Evolutionary conservation across 768 basidiomycete species (phyloP), one percentile per base, ranked within the genome.

Genomic region (Agrocybe pediades): DNA sequence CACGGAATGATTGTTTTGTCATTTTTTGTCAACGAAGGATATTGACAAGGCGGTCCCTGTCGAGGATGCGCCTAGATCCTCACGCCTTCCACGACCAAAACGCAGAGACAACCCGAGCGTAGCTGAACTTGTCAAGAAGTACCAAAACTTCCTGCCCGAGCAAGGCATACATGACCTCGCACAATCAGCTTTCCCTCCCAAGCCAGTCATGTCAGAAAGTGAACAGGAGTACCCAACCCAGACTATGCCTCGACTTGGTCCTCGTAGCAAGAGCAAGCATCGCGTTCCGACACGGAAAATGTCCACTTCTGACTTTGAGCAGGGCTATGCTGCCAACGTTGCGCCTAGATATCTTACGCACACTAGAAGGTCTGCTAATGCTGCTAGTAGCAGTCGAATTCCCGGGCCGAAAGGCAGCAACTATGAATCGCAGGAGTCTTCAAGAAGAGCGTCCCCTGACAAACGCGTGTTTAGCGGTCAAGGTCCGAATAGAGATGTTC

Each of bases 241-340:
- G 19, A 7, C 47, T n/a, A 66, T 69, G 29, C 50, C 70, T 24
- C 71, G 66, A 30, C 68, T 68, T 51, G 80, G 78, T 16, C 64
- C 73, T 17, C 79, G 84, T 30, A 77, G 65, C 57, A 82, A 77
- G 58, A 75, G 74, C 27, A 77, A 81, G 53, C 82, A 84, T 61
- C 80, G 77, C 33, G 60, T 76, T 42, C 69, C 79, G 40, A 62
- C 71, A 13, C 80, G 75, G 64, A 84, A 84, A 57, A 71, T 83
- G 33, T 86, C 87, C 8, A 76, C 78, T 9, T 95, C 94, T 6
- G 95, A 96, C 65, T 92, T 92, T 49, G 95, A 96, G 71, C 84
- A 89, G 51, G 85, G 94, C 43, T 96, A 95, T 70, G 93, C 94
- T 3, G 90, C 87, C n/a, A 95, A 95, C 64, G 86, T 94, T 53